Evolutionary conservation across 148 eudicot species (phyloP).

Genomic region (Bassia scoparia): DNA sequence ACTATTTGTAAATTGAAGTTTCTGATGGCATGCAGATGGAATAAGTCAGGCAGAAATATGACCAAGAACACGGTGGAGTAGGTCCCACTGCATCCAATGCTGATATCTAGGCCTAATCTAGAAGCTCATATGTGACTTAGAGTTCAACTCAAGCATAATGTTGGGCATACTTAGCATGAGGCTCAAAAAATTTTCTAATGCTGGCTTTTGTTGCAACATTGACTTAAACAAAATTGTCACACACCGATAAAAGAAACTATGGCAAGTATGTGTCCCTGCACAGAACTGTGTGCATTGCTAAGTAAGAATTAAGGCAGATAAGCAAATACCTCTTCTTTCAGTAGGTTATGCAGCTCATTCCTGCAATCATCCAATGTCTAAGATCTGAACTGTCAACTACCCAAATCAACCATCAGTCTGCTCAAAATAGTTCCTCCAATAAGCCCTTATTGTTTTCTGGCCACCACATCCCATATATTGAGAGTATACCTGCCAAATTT

Average conservation of each 20-base stretch:
- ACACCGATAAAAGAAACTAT: not conserved
- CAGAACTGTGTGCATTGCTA: too few species aligned
- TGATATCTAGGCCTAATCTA: not conserved
- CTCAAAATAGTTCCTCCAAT: slow-evolving; percentile 99
- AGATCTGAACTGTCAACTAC: slow-evolving; percentile 98
- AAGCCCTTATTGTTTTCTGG: slow-evolving; percentile 90
- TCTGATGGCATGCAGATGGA: not conserved
- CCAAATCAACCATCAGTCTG: slow-evolving; percentile 99
- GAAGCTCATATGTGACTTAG: not conserved
- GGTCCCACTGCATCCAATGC: not conserved
- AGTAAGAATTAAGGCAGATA: too few species aligned
- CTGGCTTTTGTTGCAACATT: not conserved
- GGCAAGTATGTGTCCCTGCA: not conserved
- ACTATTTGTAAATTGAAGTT: too few species aligned
- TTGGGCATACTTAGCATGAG: not conserved
- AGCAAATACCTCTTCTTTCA: slow-evolving; percentile 86
- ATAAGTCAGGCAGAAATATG: not conserved
- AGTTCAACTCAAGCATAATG: not conserved
- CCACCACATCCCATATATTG: slow-evolving; percentile 99
- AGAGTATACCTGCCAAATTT: slow-evolving; percentile 59
- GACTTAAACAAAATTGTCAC: not conserved
- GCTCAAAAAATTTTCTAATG: not conserved
- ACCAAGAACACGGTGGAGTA: not conserved
- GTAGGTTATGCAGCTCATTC: slow-evolving; percentile 73
- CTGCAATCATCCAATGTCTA: slow-evolving; percentile 80